These are phyloP conservation scores for Russula olivacea DNA, from an alignment of 768 basidiomycete species.

Conservation along the genomic window DNA sequence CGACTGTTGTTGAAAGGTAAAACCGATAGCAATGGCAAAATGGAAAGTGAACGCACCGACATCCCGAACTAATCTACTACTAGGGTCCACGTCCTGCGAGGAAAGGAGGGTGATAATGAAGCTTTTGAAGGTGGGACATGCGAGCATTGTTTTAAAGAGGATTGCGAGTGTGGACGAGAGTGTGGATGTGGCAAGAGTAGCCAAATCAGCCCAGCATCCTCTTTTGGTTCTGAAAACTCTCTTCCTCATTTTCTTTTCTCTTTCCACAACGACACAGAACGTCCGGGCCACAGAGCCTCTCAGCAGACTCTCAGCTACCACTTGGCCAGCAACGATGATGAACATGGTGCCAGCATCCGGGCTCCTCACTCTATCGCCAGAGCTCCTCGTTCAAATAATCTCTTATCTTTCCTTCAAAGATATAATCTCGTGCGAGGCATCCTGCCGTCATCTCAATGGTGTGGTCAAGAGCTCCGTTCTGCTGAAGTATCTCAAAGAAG, in stretches of 20 bases:
- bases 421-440: constrained; percentile 18
- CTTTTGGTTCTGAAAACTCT: not conserved
- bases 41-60: not conserved
- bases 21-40: not conserved
- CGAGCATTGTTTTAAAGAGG: not conserved
- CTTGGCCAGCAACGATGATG: constrained; percentile 1
- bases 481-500: constrained; percentile 19
- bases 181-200: not conserved
- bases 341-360: constrained; percentile 3
- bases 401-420: constrained; percentile 20
- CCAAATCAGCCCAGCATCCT: not conserved
- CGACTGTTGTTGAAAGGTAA: not conserved
- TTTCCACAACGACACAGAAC: not conserved
- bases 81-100: not conserved
- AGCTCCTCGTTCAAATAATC: constrained; percentile 21
- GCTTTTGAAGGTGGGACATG: not conserved
- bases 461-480: constrained; percentile 21
- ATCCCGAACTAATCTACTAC: not conserved
- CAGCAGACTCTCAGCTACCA: constrained; percentile 8
- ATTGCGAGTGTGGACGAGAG: not conserved
- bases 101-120: not conserved
- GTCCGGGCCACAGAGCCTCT: not conserved
- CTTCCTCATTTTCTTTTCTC: not conserved
- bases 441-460: constrained; percentile 17
- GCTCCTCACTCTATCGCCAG: constrained; percentile 17